Evolutionary conservation across 202 grass and related monocot species (phyloP).

Genomic region (Saccharum hybrid): DNA sequence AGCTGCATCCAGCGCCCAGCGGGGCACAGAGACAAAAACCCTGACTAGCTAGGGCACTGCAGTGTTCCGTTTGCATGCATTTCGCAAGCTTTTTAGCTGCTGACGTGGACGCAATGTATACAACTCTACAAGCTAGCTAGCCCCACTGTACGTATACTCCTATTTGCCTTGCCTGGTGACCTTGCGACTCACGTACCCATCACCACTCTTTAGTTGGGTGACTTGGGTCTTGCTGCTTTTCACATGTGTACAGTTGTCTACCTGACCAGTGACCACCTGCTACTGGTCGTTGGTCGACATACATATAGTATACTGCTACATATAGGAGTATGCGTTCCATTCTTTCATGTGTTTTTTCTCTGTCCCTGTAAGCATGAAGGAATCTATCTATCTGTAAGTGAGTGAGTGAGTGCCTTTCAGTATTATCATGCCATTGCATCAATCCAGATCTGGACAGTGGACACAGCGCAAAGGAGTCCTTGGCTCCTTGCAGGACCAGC

Average conservation of each 20-base stretch:
- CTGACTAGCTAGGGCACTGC: not conserved
- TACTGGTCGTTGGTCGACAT: not conserved
- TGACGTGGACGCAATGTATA: not conserved
- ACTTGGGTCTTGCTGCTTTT: not conserved
- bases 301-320: not conserved
- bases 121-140: not conserved
- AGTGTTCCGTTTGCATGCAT: not conserved
- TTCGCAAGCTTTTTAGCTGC: not conserved
- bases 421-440: slow-evolving; percentile 37
- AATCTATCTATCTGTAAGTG: slow-evolving; percentile 13
- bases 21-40: not conserved
- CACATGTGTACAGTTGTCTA: slow-evolving; percentile 16
- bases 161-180: not conserved
- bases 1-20: not conserved
- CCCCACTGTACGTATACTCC: not conserved
- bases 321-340: not conserved
- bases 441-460: slow-evolving; percentile 58
- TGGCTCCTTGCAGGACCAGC: slow-evolving; percentile 42
- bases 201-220: not conserved
- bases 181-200: not conserved
- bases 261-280: slow-evolving; percentile 21
- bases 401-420: slow-evolving; percentile 33
- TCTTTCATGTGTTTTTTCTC: not conserved
- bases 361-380: slow-evolving; percentile 4
- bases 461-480: slow-evolving; percentile 34